Evolutionary conservation across 768 basidiomycete genomes (phyloP), one percentile per base, ranked within the genome.

Genomic region (Suillus paluster): DNA sequence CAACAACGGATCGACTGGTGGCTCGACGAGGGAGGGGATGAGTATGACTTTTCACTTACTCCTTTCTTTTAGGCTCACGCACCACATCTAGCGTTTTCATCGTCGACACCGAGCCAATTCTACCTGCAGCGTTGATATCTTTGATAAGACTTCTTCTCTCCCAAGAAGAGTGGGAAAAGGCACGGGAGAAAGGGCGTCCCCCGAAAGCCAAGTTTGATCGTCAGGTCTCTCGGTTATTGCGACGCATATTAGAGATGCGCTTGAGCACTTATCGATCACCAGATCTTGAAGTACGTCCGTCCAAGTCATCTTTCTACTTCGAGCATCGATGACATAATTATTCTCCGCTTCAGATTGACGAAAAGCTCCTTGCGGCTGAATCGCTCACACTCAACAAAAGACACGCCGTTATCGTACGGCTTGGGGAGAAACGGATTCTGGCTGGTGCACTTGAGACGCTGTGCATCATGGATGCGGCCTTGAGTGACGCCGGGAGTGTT

Each of bases 11-110:
- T 97, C 10, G 93, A 98, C 63, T 97, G 92, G 88, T 95, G 95
- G 92, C 78, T 99, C 14, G 94, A 97, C 64, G 84, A 89, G 70
- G 92, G 90, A 3, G 90, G 90, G 21, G 95, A 97, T 65, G 95
- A 97, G 95, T 95, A 70, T 65, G 88, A 79, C 34, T 55, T 41
- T 27, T 33, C 12, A 21, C 25, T 42, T 1, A 4, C 46, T 36
- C 19, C 11, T 57, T n/a, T 42, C 45, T 33, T 3, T 59, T 25
- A 14, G 44, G 17, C 7, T 58, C 42, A 63, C 61, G 12, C 33
- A 14, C 23, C 19, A 25, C 17, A 39, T 55, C 17, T 60, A 90
- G 88, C 66, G 79, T 84, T 1, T 86, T 88, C 63, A 74, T 85
- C 4, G 68, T 90, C 53, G 84, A 86, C 59, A 78, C 76, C 19